phyloP scores from a whole-genome alignment of 345 rosid species.

The Melaleuca quinquenervia region DNA sequence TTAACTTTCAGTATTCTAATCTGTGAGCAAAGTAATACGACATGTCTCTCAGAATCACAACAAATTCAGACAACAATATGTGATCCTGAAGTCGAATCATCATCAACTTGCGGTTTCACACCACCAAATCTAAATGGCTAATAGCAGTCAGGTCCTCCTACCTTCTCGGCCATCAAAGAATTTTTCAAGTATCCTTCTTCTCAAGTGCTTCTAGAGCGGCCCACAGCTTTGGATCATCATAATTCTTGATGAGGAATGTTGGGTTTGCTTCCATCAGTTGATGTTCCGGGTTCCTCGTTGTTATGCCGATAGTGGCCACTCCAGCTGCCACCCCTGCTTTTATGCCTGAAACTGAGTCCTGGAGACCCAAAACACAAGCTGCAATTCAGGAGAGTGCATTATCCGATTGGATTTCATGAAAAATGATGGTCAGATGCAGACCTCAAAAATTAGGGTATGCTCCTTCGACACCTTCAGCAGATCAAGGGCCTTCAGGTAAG shows the following conservation, averaged over 20 bases:
- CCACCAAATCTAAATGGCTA: not conserved
- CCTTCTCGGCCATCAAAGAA: not conserved
- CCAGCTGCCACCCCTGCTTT: conserved; percentile 97
- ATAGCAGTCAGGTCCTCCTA: not conserved
- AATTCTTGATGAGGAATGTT: conserved; percentile 57
- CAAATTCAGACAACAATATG: not conserved
- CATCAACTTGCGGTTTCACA: not conserved
- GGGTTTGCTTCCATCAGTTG: conserved; percentile 65
- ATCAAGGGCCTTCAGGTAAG: conserved; percentile 82
- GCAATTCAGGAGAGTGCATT: not conserved
- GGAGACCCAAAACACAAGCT: not conserved
- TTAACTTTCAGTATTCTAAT: not conserved
- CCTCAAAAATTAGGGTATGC: conserved; percentile 78
- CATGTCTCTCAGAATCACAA: not conserved
- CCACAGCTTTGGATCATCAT: conserved; percentile 75
- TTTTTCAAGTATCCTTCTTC: conserved; percentile 13
- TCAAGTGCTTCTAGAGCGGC: conserved; percentile 75
- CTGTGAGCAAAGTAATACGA: not conserved
- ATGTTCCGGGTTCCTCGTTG: conserved; percentile 71
- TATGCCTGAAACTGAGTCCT: conserved; percentile 91
- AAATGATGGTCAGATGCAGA: not conserved
- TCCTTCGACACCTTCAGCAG: conserved; percentile 72
- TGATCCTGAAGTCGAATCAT: not conserved
- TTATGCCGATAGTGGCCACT: conserved; percentile 72
- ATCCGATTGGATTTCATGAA: not conserved